Conservation (phyloP, 2,329 filamentous ascomycete species). For the Trichoderma cornu-damae region DNA sequence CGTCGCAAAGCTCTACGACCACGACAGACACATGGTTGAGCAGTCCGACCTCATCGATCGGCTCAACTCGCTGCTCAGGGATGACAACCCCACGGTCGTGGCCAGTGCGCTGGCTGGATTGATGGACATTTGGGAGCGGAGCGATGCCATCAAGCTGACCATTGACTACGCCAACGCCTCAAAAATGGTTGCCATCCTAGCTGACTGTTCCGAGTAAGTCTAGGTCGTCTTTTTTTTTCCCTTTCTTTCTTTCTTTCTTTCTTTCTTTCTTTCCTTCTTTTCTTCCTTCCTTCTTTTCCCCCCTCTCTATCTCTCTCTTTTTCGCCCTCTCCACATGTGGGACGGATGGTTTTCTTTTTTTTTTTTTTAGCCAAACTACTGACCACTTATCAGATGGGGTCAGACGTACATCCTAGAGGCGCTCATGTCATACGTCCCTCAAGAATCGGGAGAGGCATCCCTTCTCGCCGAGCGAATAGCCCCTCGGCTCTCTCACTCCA, state of each 20-base stretch:
- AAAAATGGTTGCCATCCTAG: conserved; percentile 93
- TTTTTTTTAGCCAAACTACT: too few species aligned
- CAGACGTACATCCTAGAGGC: conserved; percentile 98
- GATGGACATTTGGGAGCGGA: conserved; percentile 98
- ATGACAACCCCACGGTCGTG: conserved; percentile 96
- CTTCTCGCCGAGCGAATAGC: conserved; percentile 89
- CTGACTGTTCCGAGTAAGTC: conserved; percentile 91
- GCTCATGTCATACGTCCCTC: conserved; percentile 94
- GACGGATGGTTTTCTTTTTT: too few species aligned
- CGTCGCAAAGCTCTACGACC: conserved; percentile 96
- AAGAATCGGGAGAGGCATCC: conserved; percentile 81
- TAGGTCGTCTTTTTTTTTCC: neutral
- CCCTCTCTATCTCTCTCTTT: too few species aligned
- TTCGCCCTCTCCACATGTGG: too few species aligned
- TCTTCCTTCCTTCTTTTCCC: too few species aligned
- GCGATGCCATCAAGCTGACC: conserved; percentile 94
- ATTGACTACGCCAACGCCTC: conserved; percentile 97
- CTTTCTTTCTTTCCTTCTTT: too few species aligned
- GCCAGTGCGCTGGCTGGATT: conserved; percentile 85
- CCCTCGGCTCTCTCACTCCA: conserved; percentile 93
- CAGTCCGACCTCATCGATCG: conserved; percentile 85
- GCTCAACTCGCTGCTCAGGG: conserved; percentile 81
- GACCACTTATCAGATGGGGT: conserved; percentile 66
- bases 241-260: too few species aligned
- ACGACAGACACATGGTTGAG: conserved; percentile 87